These are phyloP conservation scores for Epichloe baconii DNA, from an alignment of 2,329 filamentous ascomycete genomes.

Conservation along the genomic window DNA sequence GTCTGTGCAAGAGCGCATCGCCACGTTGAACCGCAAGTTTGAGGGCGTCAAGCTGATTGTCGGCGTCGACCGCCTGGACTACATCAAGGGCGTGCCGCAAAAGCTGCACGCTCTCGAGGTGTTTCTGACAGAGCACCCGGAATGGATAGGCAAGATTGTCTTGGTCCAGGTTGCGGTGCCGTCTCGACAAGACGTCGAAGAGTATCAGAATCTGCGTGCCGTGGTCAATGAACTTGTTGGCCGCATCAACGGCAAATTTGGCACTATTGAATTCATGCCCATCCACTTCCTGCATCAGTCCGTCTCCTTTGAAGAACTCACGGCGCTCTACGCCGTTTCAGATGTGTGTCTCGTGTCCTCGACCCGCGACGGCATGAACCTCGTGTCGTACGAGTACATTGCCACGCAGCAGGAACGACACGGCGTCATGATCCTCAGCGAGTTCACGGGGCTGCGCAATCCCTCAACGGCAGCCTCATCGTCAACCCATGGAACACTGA, in stretches of 20 bases:
- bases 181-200: slow-evolving; percentile 88
- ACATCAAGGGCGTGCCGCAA: slow-evolving; percentile 97
- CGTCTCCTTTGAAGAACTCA: slow-evolving; percentile 86
- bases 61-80: slow-evolving; percentile 90
- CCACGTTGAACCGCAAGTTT: slow-evolving; percentile 75
- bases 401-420: slow-evolving; percentile 83
- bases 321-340: slow-evolving; percentile 82
- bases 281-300: slow-evolving; percentile 98
- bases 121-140: slow-evolving; percentile 90
- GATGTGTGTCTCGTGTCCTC: slow-evolving; percentile 89
- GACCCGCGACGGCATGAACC: slow-evolving; percentile 97
- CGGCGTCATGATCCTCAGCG: slow-evolving; percentile 87
- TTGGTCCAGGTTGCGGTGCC: slow-evolving; percentile 93
- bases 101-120: slow-evolving; percentile 95
- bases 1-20: slow-evolving; percentile 78
- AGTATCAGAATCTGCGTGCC: slow-evolving; percentile 90
- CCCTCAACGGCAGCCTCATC: slow-evolving; percentile 81
- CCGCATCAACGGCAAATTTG: slow-evolving; percentile 92
- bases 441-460: slow-evolving; percentile 92
- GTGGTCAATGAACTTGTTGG: slow-evolving; percentile 96
- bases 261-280: slow-evolving; percentile 95
- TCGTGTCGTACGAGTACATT: slow-evolving; percentile 97
- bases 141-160: slow-evolving; percentile 96
- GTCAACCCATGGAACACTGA: slow-evolving; percentile 99
- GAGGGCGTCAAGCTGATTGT: slow-evolving; percentile 94